A percentile compares a stretch with the other conserved stretches of the same genome.
Conservation (phyloP, 805 yeast genomes). For the Myxozyma lipomycoides region DNA sequence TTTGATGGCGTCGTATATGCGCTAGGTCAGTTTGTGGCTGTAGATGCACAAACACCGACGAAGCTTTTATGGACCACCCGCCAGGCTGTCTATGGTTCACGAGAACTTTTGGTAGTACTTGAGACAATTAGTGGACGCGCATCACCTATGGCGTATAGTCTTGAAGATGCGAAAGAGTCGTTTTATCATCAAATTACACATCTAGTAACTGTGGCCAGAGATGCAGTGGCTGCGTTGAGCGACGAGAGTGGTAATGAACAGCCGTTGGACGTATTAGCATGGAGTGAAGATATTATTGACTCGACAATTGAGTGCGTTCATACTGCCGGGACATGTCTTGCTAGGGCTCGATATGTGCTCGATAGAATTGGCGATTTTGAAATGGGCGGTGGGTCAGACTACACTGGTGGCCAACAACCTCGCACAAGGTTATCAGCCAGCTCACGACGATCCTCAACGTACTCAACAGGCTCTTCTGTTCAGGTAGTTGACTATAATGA, state of each 20-base stretch:
- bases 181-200: slow-evolving; percentile 36
- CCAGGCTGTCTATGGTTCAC: slow-evolving; percentile 40
- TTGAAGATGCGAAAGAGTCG: slow-evolving; percentile 37
- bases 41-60: slow-evolving; percentile 19
- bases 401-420: slow-evolving; percentile 5
- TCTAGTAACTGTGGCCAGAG: slow-evolving; percentile 39
- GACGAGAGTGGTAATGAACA: neutral
- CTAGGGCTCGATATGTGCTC: slow-evolving; percentile 31
- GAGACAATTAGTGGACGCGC: slow-evolving; percentile 34
- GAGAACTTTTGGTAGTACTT: slow-evolving; percentile 39
- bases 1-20: slow-evolving; percentile 37
- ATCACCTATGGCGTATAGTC: slow-evolving; percentile 32
- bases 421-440: neutral
- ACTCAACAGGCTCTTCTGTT: neutral
- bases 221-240: slow-evolving; percentile 33
- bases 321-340: slow-evolving; percentile 37
- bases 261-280: slow-evolving; percentile 3
- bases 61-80: slow-evolving; percentile 38
- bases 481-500: neutral
- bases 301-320: slow-evolving; percentile 37
- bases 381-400: slow-evolving; percentile 17
- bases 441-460: slow-evolving; percentile 2
- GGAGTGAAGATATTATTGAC: slow-evolving; percentile 7
- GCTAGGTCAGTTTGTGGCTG: slow-evolving; percentile 36
- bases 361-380: slow-evolving; percentile 35